phyloP scores from a whole-genome alignment of 1,139 yeast species.

The Blastobotrys malaysiensis region DNA sequence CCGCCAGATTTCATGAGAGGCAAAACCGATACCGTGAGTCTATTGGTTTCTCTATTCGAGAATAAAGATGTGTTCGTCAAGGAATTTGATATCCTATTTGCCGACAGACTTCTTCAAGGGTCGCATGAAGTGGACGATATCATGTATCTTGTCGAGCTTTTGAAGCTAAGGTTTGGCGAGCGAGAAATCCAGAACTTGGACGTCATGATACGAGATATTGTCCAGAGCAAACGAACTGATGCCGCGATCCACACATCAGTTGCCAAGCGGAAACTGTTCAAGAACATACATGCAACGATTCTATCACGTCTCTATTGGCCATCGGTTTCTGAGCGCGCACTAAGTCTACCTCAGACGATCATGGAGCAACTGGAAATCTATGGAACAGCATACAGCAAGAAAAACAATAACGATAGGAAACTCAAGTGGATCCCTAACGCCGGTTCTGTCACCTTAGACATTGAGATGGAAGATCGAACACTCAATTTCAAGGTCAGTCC shows the following conservation, averaged over 20 bases:
- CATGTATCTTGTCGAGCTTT: conserved; percentile 42
- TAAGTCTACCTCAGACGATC: conserved; percentile 41
- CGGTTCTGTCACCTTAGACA: conserved; percentile 58
- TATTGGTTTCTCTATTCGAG: conserved; percentile 71
- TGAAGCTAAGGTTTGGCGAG: conserved; percentile 65
- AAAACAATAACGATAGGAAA: conserved; percentile 51
- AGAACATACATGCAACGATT: conserved; percentile 31
- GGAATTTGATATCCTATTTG: conserved; percentile 65
- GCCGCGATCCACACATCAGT: conserved; percentile 21
- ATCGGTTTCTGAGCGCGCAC: conserved; percentile 38
- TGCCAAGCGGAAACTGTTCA: conserved; percentile 3
- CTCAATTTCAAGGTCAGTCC: conserved; percentile 52
- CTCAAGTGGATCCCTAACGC: conserved; percentile 53
- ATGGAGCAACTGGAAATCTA: conserved; percentile 41
- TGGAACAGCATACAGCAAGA: conserved; percentile 36
- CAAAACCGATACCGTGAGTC: conserved; percentile 60
- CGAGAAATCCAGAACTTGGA: conserved; percentile 62
- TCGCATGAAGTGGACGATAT: conserved; percentile 39
- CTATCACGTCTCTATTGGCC: conserved; percentile 49
- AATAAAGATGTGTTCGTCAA: conserved; percentile 66
- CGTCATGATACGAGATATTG: conserved; percentile 78
- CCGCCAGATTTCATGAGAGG: conserved; percentile 74
- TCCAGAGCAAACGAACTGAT: conserved; percentile 30
- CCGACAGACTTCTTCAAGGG: conserved; percentile 50
- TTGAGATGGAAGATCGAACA: conserved; percentile 46